Evolutionary conservation across 2,329 filamentous ascomycete genomes (phyloP).

Genomic region (Aspergillus quadrilineatus): DNA sequence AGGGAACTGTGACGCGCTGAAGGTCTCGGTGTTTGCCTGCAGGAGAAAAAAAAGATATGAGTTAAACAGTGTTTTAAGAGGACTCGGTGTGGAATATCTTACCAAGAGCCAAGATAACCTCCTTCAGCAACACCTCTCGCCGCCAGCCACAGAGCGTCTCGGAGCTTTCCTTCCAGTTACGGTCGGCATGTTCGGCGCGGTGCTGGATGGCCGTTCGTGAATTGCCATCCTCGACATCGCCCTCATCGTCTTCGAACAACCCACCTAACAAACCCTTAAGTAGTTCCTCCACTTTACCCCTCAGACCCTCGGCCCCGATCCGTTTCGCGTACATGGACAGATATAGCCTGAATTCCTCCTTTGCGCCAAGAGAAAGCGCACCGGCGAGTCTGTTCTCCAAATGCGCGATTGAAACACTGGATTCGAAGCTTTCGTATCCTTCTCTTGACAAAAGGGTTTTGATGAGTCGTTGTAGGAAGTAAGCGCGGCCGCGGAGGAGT

Average conservation of each 20-base stretch:
- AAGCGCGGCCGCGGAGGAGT: slow-evolving; percentile 85
- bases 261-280: slow-evolving; percentile 78
- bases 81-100: slow-evolving; percentile 35
- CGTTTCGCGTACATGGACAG: slow-evolving; percentile 98
- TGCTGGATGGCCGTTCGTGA: background rate
- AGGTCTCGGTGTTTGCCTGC: slow-evolving; percentile 80
- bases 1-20: slow-evolving; percentile 91
- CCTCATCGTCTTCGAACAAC: slow-evolving; percentile 58
- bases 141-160: slow-evolving; percentile 88
- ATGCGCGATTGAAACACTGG: slow-evolving; percentile 87
- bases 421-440: slow-evolving; percentile 89
- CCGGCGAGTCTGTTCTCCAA: slow-evolving; percentile 92
- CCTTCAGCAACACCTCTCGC: slow-evolving; percentile 79
- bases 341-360: slow-evolving; percentile 90
- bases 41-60: slow-evolving; percentile 4
- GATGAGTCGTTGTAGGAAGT: slow-evolving; percentile 85
- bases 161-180: slow-evolving; percentile 49
- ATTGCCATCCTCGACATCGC: slow-evolving; percentile 35
- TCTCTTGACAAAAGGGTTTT: slow-evolving; percentile 85
- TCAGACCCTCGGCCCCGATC: slow-evolving; percentile 82
- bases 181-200: slow-evolving; percentile 24
- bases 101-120: slow-evolving; percentile 91
- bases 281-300: slow-evolving; percentile 88
- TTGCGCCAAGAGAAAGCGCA: slow-evolving; percentile 76
- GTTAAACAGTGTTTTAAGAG: background rate